Percentiles rank a stretch among this genome's conserved stretches.
phyloP scores from a whole-genome alignment of 768 basidiomycete genomes.

The Omphalotus guepiniiformis region DNA sequence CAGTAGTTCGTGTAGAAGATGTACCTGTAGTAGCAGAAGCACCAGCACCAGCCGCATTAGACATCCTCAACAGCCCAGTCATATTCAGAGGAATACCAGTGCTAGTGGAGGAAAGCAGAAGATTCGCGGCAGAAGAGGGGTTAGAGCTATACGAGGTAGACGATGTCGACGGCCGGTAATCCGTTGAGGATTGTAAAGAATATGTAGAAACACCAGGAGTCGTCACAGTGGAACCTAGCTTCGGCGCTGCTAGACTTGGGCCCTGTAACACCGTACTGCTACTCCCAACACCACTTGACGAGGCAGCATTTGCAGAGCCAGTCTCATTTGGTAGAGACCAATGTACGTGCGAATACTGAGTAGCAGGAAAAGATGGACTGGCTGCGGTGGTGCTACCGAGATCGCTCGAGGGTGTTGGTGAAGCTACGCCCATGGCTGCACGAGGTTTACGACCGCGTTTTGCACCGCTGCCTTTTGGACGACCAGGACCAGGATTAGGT shows the following conservation, averaged over 20 bases:
- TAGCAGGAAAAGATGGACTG: conserved; percentile 10
- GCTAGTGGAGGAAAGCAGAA: not conserved
- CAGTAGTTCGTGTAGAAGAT: conserved; percentile 12
- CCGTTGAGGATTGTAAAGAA: not conserved
- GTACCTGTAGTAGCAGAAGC: conserved; percentile 1
- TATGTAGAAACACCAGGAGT: conserved; percentile 1
- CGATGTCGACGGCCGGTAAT: not conserved
- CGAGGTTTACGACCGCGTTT: conserved; percentile 48
- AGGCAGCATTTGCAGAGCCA: conserved; percentile 5
- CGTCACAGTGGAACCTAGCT: conserved; percentile 1
- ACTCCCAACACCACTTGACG: not conserved
- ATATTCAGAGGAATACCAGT: not conserved
- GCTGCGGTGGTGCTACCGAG: conserved; percentile 16
- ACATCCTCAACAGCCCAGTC: not conserved
- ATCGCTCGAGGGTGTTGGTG: conserved; percentile 26
- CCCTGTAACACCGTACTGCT: conserved; percentile 9
- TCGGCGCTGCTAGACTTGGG: conserved; percentile 8
- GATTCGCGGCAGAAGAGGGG: not conserved
- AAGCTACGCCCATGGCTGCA: conserved; percentile 24
- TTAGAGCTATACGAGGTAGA: not conserved
- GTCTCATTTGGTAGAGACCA: conserved; percentile 27
- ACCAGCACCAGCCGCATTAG: not conserved
- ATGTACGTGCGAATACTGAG: conserved; percentile 35
- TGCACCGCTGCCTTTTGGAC: conserved; percentile 22
- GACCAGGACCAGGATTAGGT: conserved; percentile 1